Percentiles rank a stretch among this genome's conserved stretches.
phyloP scores from a whole-genome alignment of 805 yeast species.

The Lachancea waltii region DNA sequence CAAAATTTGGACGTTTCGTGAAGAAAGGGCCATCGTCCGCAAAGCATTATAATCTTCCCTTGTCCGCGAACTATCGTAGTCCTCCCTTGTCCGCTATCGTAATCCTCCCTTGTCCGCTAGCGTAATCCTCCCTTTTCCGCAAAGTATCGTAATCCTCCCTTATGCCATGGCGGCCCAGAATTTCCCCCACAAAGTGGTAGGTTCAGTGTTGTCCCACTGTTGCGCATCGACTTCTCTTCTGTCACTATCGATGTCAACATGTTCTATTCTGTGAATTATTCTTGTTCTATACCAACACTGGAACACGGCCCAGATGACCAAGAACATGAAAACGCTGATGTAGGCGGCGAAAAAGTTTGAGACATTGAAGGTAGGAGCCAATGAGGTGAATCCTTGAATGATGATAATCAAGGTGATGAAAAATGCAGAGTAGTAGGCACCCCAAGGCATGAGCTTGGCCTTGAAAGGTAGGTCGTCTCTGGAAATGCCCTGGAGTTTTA shows the following conservation, averaged over 20 bases:
- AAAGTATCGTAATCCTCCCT: slow-evolving; percentile 32
- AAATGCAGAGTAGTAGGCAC: slow-evolving; percentile 56
- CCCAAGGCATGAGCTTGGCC: slow-evolving; percentile 62
- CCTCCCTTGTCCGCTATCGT: too few species aligned
- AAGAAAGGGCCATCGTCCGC: too few species aligned
- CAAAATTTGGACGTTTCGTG: too few species aligned
- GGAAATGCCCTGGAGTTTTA: slow-evolving; percentile 55
- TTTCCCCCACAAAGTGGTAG: slow-evolving; percentile 46
- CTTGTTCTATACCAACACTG: slow-evolving; percentile 47
- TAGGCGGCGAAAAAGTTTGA: slow-evolving; percentile 63
- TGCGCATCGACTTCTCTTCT: slow-evolving; percentile 56
- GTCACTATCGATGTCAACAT: slow-evolving; percentile 64
- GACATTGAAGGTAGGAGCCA: slow-evolving; percentile 46
- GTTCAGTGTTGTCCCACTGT: slow-evolving; percentile 50
- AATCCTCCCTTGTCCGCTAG: too few species aligned
- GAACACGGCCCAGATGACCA: slow-evolving; percentile 47
- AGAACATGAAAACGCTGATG: slow-evolving; percentile 58
- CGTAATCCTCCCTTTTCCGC: too few species aligned
- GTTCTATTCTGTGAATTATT: slow-evolving; percentile 43
- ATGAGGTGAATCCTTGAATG: slow-evolving; percentile 66
- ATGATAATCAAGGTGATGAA: slow-evolving; percentile 51
- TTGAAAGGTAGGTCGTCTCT: slow-evolving; percentile 69
- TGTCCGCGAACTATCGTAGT: too few species aligned
- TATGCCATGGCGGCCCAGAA: slow-evolving; percentile 37
- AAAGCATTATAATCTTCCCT: too few species aligned